phyloP scores from a whole-genome alignment of 768 basidiomycete genomes.

The Tephrocybe sp. region DNA sequence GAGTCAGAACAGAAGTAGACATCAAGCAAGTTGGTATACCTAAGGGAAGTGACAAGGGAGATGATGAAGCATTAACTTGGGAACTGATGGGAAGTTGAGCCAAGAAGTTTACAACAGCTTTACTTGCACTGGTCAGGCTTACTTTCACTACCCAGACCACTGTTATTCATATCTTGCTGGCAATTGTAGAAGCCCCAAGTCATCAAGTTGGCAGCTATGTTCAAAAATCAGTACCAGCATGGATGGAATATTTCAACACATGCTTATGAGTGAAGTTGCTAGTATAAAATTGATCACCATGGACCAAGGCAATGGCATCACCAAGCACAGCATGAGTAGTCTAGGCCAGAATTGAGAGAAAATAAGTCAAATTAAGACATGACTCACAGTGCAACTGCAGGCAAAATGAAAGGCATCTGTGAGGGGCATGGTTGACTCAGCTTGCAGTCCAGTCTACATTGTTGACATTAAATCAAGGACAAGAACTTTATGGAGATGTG shows the following conservation, averaged over 20 bases:
- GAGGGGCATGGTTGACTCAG: conserved; percentile 32
- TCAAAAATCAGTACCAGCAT: background rate
- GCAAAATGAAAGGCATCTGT: conserved; percentile 26
- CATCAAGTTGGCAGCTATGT: conserved; percentile 41
- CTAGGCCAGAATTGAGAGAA: conserved; percentile 17
- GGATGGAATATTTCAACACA: background rate
- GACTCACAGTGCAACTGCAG: conserved; percentile 29
- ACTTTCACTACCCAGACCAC: conserved; percentile 26
- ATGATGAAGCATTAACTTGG: conserved; percentile 19
- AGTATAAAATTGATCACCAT: conserved; percentile 56
- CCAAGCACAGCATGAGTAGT: conserved; percentile 50
- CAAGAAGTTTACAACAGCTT: too few species aligned
- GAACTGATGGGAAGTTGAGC: conserved; percentile 10
- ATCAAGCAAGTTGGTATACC: background rate
- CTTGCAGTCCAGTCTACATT: conserved; percentile 28
- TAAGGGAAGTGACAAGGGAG: conserved; percentile 20
- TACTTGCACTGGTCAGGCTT: too few species aligned
- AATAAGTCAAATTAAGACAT: background rate
- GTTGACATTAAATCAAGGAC: background rate
- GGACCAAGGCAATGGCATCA: conserved; percentile 54
- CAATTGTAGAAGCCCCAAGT: conserved; percentile 55
- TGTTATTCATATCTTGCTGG: conserved; percentile 33
- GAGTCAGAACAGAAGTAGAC: background rate
- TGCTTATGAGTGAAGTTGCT: conserved; percentile 52
- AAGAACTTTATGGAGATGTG: too few species aligned